Conservation (phyloP, 257 asterid genomes). For the Solanum ossicruentum region DNA sequence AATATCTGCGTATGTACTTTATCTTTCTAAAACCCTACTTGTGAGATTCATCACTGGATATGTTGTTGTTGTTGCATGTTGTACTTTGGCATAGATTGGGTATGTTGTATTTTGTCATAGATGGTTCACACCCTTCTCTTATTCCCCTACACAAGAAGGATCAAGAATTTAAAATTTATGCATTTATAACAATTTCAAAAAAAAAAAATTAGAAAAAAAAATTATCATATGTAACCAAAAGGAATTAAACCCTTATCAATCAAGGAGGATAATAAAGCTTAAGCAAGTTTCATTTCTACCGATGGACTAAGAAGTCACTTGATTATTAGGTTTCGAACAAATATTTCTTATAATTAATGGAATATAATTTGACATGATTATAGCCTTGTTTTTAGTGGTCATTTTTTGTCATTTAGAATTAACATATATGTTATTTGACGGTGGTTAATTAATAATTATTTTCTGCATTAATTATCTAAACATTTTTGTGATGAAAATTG, state of each 20-base stretch:
- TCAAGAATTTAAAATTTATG: not conserved
- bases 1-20: no score
- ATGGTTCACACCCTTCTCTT: not conserved
- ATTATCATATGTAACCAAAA: not conserved
- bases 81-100: no score
- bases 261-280: not conserved
- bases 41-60: no score
- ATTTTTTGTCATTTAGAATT: no score
- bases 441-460: not conserved
- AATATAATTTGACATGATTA: not conserved
- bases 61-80: no score
- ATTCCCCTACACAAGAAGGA: not conserved
- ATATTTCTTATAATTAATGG: not conserved
- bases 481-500: not conserved
- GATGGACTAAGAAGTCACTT: not conserved
- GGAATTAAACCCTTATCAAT: not conserved
- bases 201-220: not conserved
- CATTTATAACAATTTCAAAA: rapidly evolving
- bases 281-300: not conserved
- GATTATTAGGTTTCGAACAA: not conserved
- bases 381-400: not conserved
- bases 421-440: not conserved
- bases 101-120: not conserved
- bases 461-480: not conserved
- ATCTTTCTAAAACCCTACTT: no score